A percentile compares a stretch with the other conserved stretches of the same genome.
Conservation (phyloP, 306 rosid species). For the Trichosanthes cucumerina region DNA sequence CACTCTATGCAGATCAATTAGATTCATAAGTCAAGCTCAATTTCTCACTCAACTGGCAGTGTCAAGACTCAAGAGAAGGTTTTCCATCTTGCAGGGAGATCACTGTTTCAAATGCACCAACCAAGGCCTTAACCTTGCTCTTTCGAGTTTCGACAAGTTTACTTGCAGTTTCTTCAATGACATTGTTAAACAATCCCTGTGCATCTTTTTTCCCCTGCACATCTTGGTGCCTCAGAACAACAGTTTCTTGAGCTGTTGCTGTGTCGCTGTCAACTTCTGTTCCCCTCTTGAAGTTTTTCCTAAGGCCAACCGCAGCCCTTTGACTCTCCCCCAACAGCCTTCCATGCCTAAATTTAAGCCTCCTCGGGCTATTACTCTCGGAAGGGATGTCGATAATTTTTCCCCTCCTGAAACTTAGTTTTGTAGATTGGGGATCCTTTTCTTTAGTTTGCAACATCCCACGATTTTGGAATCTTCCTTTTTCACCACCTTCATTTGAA, state of each 20-base stretch:
- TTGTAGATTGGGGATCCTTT: slow-evolving; percentile 25
- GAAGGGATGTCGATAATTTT: slow-evolving; percentile 39
- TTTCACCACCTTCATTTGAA: slow-evolving; percentile 20
- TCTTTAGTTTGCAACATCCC: slow-evolving; percentile 28
- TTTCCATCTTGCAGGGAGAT: slow-evolving; percentile 86
- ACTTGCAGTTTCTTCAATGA: slow-evolving; percentile 87
- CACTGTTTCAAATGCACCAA: slow-evolving; percentile 95
- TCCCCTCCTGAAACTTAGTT: slow-evolving; percentile 56
- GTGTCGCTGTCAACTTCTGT: slow-evolving; percentile 18
- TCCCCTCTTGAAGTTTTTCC: slow-evolving; percentile 41
- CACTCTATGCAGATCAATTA: neutral
- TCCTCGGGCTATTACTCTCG: slow-evolving; percentile 42
- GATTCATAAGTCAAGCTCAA: neutral
- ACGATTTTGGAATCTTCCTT: slow-evolving; percentile 20
- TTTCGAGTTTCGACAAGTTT: slow-evolving; percentile 63
- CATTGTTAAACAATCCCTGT: slow-evolving; percentile 65
- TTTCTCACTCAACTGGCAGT: slow-evolving; percentile 24
- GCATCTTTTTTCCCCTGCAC: slow-evolving; percentile 59
- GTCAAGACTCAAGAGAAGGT: slow-evolving; percentile 37
- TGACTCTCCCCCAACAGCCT: slow-evolving; percentile 32
- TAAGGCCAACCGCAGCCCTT: slow-evolving; percentile 13
- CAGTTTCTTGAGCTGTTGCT: slow-evolving; percentile 27
- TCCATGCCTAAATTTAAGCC: slow-evolving; percentile 59
- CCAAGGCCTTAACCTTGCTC: slow-evolving; percentile 98
- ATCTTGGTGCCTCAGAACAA: slow-evolving; percentile 71